Conservation (phyloP, 768 basidiomycete genomes). For the Calocera cornea region DNA sequence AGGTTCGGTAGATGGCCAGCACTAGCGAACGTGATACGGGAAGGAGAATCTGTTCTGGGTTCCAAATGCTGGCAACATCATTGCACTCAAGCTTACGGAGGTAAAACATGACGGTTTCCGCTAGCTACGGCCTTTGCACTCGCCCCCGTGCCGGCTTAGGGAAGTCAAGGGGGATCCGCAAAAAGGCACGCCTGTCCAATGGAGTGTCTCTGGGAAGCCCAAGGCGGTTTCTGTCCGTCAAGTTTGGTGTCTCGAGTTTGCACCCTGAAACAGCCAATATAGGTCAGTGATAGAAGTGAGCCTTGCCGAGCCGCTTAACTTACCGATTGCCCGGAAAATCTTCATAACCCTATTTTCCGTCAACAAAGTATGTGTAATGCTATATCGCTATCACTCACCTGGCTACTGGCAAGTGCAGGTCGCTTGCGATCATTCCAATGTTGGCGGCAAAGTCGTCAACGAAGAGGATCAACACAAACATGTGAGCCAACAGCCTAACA, state of each 20-base stretch:
- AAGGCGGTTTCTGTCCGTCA: slow-evolving; percentile 52
- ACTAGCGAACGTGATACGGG: too few species aligned
- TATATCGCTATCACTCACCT: slow-evolving; percentile 39
- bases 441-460: slow-evolving; percentile 69
- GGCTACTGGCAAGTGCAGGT: slow-evolving; percentile 48
- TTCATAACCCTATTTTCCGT: slow-evolving; percentile 37
- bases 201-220: slow-evolving; percentile 52
- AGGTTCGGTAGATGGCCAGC: too few species aligned
- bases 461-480: slow-evolving; percentile 68
- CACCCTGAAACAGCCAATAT: slow-evolving; percentile 40
- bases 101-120: too few species aligned
- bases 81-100: too few species aligned
- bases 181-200: slow-evolving; percentile 53
- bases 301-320: too few species aligned
- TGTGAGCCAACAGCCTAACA: slow-evolving; percentile 57
- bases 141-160: slow-evolving; percentile 40
- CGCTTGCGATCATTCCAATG: slow-evolving; percentile 50
- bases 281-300: too few species aligned
- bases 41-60: too few species aligned
- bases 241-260: slow-evolving; percentile 42
- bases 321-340: slow-evolving; percentile 66
- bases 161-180: slow-evolving; percentile 67
- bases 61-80: too few species aligned
- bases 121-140: not conserved
- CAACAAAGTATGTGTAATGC: slow-evolving; percentile 9